phyloP scores from a whole-genome alignment of 1,284 basidiomycete genomes.

The Cystobasidium slooffiae region DNA sequence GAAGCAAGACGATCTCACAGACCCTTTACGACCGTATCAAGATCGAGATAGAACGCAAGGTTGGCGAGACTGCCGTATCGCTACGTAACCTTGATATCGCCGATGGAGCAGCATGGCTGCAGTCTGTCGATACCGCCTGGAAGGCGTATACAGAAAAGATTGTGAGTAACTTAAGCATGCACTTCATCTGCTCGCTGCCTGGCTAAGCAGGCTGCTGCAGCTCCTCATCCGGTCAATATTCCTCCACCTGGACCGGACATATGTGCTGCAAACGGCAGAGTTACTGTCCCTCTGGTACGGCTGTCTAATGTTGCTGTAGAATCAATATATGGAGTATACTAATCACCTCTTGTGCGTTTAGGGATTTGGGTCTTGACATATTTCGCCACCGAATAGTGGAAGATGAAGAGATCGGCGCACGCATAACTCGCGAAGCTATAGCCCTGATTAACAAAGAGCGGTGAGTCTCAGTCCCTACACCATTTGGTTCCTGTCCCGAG shows the following conservation, averaged over 20 bases:
- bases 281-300: slow-evolving; percentile 52
- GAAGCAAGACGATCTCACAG: slow-evolving; percentile 29
- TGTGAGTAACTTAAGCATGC: slow-evolving; percentile 10
- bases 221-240: slow-evolving; percentile 53
- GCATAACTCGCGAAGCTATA: slow-evolving; percentile 43
- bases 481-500: neutral
- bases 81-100: neutral
- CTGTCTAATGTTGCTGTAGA: neutral
- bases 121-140: slow-evolving; percentile 28
- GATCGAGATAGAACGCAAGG: slow-evolving; percentile 51
- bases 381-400: slow-evolving; percentile 50
- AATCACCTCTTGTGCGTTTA: slow-evolving; percentile 7
- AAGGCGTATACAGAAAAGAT: slow-evolving; percentile 47
- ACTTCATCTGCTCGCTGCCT: slow-evolving; percentile 52
- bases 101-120: slow-evolving; percentile 37
- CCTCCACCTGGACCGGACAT: slow-evolving; percentile 53
- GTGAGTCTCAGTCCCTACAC: slow-evolving; percentile 23
- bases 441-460: slow-evolving; percentile 49
- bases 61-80: slow-evolving; percentile 39
- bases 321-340: neutral
- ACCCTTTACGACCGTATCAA: slow-evolving; percentile 51
- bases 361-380: slow-evolving; percentile 53
- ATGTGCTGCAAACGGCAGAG: slow-evolving; percentile 47
- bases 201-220: slow-evolving; percentile 23
- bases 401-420: slow-evolving; percentile 37